Percentiles rank a stretch among this genome's conserved stretches.
phyloP scores from a whole-genome alignment of 805 yeast species.

The Teunomyces gatunensis region DNA sequence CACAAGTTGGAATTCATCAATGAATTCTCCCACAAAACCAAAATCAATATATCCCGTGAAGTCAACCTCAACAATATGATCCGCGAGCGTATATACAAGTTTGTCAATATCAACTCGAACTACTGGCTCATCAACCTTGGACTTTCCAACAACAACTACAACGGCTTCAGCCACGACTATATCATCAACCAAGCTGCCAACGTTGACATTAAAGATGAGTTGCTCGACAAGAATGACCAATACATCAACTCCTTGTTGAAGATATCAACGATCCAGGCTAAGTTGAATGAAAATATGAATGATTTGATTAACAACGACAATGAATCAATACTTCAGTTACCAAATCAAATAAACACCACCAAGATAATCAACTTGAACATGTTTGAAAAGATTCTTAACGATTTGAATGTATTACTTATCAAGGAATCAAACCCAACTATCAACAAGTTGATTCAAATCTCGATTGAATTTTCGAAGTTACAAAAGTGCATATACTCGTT shows the following conservation, averaged over 20 bases:
- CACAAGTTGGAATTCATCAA: constrained; percentile 40
- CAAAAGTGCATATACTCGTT: constrained; percentile 38
- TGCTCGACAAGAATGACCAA: constrained; percentile 14
- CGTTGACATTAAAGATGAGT: constrained; percentile 18
- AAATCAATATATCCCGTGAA: constrained; percentile 21
- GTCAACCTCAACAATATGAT: constrained; percentile 31
- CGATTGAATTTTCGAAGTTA: constrained; percentile 36
- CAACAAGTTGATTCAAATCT: constrained; percentile 25
- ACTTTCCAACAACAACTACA: constrained; percentile 26
- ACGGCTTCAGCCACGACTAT: constrained; percentile 32
- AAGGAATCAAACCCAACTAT: constrained; percentile 15
- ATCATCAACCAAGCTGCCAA: constrained; percentile 33
- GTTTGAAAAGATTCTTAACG: constrained; percentile 41
- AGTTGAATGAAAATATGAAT: constrained; percentile 38
- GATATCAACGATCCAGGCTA: constrained; percentile 37
- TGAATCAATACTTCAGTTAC: constrained; percentile 11
- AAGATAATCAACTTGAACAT: constrained; percentile 39
- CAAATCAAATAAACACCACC: constrained; percentile 20
- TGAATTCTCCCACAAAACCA: constrained; percentile 38
- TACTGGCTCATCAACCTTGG: constrained; percentile 43
- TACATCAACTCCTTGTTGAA: constrained; percentile 24
- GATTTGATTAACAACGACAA: constrained; percentile 22
- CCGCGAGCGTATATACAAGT: constrained; percentile 42
- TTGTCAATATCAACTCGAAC: constrained; percentile 41
- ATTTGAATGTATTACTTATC: constrained; percentile 17